Evolutionary conservation across 768 basidiomycete species (phyloP), one percentile per base, ranked within the genome.

Genomic region (Tulasnella sp.): DNA sequence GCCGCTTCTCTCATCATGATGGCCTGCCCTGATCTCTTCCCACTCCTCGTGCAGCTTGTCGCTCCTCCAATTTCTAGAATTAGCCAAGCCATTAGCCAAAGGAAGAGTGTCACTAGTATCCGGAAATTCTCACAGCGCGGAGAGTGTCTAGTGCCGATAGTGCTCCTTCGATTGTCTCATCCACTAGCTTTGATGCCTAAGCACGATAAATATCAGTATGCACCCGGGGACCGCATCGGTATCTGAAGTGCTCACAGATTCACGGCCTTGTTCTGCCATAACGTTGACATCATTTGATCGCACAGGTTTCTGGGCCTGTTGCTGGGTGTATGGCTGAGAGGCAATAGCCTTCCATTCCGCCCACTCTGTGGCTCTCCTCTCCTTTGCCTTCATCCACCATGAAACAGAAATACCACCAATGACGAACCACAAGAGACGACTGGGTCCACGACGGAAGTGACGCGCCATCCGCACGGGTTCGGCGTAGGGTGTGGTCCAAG

Each of bases 331-430:
- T 19, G 45, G n/a, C 45, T 5, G 10, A 19, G n/a, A 7, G 8
- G 19, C 10, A n/a, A 19, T 29, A 22, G 30, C 46, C 59, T 49
- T 56, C 38, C 38, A 46, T 42, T 25, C 38, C 59, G 49, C 43
- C 38, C 38, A 46, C 22, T 25, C 38, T 50, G 41, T 49, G 38
- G 49, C 31, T 10, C 24, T 43, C 38, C 38, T 42, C 41, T 61
- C 60, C 29, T 56, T 61, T 44, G 30, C 43, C 53, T 61, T 54
- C 42, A 55, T 55, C 27, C 53, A 61, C 60, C 60, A 61, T 21
- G 60, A 44, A 34, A 61, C 53, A 30, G 53, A 42, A 12, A 54
- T 44, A 22, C 45, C 60, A 31, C 60, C 60, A 8, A 61, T 56
- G 21, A 49, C 38, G 45, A 61, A 61, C 60, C 60, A 60, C 31